Conservation (phyloP, 108 stramenopile species). For the Pseudonitzschia multistriata region DNA sequence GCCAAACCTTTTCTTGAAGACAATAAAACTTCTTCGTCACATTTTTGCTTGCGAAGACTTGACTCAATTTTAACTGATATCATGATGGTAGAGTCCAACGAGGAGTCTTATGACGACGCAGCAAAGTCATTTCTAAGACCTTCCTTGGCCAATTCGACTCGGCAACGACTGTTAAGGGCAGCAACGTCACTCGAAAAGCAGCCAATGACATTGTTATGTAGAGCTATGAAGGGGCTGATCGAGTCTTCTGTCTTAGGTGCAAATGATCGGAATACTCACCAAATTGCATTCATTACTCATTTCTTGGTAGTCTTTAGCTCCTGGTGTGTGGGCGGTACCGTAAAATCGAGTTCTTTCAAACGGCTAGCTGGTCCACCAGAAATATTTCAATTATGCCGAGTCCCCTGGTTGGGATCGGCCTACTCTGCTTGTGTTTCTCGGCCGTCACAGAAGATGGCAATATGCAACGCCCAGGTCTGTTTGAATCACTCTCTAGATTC, state of each 20-base stretch:
- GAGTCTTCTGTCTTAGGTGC: background rate
- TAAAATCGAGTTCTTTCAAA: background rate
- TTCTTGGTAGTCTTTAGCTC: conserved; percentile 32
- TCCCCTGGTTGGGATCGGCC: conserved; percentile 19
- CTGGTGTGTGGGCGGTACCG: conserved; percentile 26
- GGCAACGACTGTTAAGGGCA: conserved; percentile 33
- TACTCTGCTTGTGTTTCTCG: conserved; percentile 29
- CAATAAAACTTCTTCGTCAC: background rate
- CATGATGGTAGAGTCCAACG: conserved; percentile 13
- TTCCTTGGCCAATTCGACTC: background rate
- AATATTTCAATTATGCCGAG: conserved; percentile 10
- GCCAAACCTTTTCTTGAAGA: conserved; percentile 23
- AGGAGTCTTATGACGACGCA: conserved; percentile 1
- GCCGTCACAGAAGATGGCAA: background rate
- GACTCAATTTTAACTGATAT: conserved; percentile 44
- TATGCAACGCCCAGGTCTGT: conserved; percentile 13
- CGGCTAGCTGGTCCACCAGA: conserved; percentile 21
- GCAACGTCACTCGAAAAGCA: conserved; percentile 18
- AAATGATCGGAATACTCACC: background rate
- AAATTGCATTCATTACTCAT: conserved; percentile 19
- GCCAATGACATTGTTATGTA: conserved; percentile 34
- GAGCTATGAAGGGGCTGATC: conserved; percentile 8
- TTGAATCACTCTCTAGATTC: conserved; percentile 1
- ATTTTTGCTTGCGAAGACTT: conserved; percentile 40
- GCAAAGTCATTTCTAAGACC: conserved; percentile 3